A percentile compares a stretch with the other conserved stretches of the same genome.
These are phyloP conservation scores for Ascochyta viciae-villosae DNA, from an alignment of 2,329 filamentous ascomycete genomes.

Conservation along the genomic window DNA sequence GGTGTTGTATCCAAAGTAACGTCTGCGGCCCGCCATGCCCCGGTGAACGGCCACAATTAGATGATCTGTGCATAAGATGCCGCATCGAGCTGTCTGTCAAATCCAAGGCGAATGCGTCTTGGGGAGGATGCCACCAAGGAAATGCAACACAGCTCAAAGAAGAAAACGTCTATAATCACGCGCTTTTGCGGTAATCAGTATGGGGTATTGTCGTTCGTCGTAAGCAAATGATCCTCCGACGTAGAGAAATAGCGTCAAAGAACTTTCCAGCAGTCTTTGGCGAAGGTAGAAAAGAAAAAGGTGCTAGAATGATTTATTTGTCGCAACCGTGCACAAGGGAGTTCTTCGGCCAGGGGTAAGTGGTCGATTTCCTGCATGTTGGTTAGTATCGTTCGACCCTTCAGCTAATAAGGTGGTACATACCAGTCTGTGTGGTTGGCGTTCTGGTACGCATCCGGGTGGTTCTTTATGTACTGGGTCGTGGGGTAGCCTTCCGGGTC, in stretches of 20 bases:
- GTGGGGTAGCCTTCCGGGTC: constrained; percentile 72
- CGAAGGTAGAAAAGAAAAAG: constrained; percentile 10
- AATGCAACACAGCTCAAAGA: constrained; percentile 10
- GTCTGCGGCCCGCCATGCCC: not conserved
- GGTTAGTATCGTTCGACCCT: constrained; percentile 17
- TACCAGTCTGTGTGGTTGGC: constrained; percentile 70
- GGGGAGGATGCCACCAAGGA: constrained; percentile 25
- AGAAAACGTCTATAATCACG: constrained; percentile 42
- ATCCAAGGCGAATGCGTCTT: constrained; percentile 35
- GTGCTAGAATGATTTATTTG: constrained; percentile 16
- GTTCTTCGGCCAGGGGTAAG: constrained; percentile 68
- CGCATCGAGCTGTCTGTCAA: constrained; percentile 22
- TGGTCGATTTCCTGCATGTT: constrained; percentile 53
- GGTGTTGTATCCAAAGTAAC: not conserved
- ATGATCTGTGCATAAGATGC: constrained; percentile 27
- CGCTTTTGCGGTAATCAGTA: constrained; percentile 34
- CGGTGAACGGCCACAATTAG: constrained; percentile 17
- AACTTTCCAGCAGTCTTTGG: constrained; percentile 30
- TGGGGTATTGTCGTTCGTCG: constrained; percentile 38
- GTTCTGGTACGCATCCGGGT: constrained; percentile 68
- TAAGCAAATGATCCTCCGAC: constrained; percentile 37
- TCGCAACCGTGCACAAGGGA: constrained; percentile 65
- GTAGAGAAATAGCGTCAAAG: constrained; percentile 20
- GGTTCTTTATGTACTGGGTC: constrained; percentile 69
- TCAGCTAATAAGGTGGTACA: constrained; percentile 24